Conservation (phyloP, 2,329 filamentous ascomycete genomes). For the Emergomyces africanus region DNA sequence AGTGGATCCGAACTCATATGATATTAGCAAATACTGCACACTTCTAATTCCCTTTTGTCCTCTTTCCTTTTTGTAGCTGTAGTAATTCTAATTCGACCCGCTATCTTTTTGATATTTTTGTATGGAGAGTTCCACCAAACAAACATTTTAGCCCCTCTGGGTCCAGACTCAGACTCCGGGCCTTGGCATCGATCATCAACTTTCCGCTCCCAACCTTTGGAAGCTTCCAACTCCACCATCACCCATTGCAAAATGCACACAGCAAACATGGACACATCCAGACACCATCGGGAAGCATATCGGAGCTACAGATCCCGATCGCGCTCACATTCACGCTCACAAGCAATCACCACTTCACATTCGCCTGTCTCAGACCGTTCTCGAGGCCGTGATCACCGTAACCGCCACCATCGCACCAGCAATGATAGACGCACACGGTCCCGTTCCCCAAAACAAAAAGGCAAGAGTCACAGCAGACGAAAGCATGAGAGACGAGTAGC, state of each 20-base stretch:
- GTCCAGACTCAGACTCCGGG: not conserved
- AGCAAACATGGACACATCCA: not conserved
- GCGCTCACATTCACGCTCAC: conserved; percentile 12
- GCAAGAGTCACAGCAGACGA: conserved; percentile 5
- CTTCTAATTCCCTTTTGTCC: not conserved
- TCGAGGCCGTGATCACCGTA: conserved; percentile 21
- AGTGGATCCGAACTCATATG: not conserved
- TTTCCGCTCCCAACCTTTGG: no score
- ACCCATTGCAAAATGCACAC: not conserved
- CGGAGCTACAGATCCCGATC: conserved; percentile 5
- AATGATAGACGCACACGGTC: conserved; percentile 13
- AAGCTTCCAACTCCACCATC: not conserved
- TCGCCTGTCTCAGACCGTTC: conserved; percentile 14
- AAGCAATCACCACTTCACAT: conserved; percentile 27
- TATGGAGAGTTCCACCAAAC: not conserved
- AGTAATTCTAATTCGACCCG: not conserved
- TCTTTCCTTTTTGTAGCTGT: not conserved
- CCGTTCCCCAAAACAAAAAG: conserved; percentile 6
- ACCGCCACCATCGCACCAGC: conserved; percentile 11
- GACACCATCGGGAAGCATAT: not conserved
- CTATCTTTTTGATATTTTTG: not conserved
- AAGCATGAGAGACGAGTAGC: conserved; percentile 3
- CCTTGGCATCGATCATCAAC: not conserved
- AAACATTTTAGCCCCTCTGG: not conserved
- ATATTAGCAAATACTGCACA: not conserved